Conservation (phyloP, 257 asterid genomes). For the Lavandula angustifolia region DNA sequence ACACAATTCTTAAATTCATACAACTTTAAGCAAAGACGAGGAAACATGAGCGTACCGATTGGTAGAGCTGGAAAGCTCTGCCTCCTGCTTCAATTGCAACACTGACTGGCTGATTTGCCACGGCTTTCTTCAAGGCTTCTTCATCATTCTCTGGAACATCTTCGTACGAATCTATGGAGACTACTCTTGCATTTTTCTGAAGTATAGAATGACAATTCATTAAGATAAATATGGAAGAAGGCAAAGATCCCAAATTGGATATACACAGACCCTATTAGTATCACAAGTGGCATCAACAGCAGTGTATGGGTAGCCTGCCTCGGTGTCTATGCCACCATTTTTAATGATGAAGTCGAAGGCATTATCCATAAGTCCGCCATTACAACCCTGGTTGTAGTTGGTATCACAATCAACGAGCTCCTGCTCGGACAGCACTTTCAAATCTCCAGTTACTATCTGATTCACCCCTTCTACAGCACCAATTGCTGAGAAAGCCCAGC, state of each 20-base stretch:
- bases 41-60: conserved; percentile 51
- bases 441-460: conserved; percentile 69
- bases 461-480: conserved; percentile 88
- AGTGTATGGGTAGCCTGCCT: conserved; percentile 72
- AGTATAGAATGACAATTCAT: neutral
- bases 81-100: conserved; percentile 97
- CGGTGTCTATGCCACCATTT: conserved; percentile 86
- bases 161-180: conserved; percentile 71
- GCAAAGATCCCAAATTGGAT: neutral
- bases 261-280: conserved; percentile 49
- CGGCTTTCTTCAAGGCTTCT: conserved; percentile 70
- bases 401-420: conserved; percentile 84
- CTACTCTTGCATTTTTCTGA: conserved; percentile 78
- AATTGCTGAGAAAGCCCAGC: conserved; percentile 94
- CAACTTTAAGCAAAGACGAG: no score
- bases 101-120: conserved; percentile 73
- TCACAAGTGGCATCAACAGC: conserved; percentile 70
- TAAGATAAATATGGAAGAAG: neutral
- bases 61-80: conserved; percentile 85
- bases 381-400: conserved; percentile 67
- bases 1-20: no score
- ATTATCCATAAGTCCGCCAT: conserved; percentile 90
- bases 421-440: conserved; percentile 70
- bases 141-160: conserved; percentile 80
- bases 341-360: conserved; percentile 66